Conservation (phyloP, 2,329 filamentous ascomycete species). For the Phyllosticta citribraziliensis region DNA sequence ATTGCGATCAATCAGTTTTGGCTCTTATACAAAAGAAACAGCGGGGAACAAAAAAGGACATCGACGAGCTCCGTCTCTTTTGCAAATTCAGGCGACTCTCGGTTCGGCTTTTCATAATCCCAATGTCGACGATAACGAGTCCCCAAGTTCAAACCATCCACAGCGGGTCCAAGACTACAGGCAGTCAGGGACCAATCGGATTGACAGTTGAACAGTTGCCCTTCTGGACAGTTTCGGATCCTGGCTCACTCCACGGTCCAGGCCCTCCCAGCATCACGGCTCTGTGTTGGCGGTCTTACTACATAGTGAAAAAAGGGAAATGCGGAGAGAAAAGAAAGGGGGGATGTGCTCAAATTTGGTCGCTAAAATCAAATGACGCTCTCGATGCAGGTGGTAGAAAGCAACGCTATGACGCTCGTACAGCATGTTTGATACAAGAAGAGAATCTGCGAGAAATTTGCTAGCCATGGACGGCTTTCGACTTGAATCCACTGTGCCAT, state of each 20-base stretch:
- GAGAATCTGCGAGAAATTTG: slow-evolving; percentile 8
- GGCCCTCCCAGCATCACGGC: background rate
- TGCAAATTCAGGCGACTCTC: slow-evolving; percentile 8
- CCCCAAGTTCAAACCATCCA: background rate
- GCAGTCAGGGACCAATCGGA: background rate
- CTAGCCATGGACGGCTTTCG: background rate
- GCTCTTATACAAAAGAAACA: slow-evolving; percentile 2
- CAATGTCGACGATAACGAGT: background rate
- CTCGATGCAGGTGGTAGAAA: slow-evolving; percentile 16
- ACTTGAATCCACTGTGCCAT: background rate
- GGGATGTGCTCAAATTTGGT: background rate
- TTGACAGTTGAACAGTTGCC: background rate
- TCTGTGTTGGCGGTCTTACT: background rate
- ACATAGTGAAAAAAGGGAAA: slow-evolving; percentile 6
- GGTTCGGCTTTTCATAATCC: background rate
- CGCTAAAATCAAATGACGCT: slow-evolving; percentile 10
- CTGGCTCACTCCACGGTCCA: background rate
- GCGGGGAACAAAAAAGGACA: background rate
- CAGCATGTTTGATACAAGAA: slow-evolving; percentile 30
- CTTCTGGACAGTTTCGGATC: background rate
- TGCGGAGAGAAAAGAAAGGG: slow-evolving; percentile 4
- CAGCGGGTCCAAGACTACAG: background rate
- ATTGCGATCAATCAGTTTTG: background rate
- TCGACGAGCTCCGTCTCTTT: background rate
- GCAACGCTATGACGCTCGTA: slow-evolving; percentile 32